phyloP scores from a whole-genome alignment of 2,329 filamentous ascomycete genomes.

The Pyrenochaeta sp. region DNA sequence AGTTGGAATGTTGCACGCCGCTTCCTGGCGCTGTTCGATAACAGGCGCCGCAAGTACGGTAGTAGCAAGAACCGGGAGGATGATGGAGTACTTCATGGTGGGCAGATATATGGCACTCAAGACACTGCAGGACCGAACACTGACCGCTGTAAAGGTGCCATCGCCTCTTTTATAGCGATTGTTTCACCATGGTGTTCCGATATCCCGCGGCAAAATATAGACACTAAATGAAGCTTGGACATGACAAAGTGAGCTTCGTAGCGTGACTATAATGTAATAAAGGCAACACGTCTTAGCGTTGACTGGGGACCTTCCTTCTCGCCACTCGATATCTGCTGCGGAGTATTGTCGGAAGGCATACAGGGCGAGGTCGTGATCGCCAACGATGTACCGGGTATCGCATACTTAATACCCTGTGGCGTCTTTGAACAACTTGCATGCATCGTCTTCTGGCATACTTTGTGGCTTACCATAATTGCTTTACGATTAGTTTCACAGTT shows the following conservation, averaged over 20 bases:
- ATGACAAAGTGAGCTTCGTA: conserved; percentile 31
- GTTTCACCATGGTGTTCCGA: conserved; percentile 16
- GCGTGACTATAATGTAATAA: conserved; percentile 41
- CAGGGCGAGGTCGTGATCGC: background rate
- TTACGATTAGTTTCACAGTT: background rate
- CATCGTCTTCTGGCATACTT: background rate
- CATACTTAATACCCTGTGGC: background rate
- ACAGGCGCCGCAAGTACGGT: conserved; percentile 40
- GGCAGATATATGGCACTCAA: conserved; percentile 7
- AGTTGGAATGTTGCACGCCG: conserved; percentile 39
- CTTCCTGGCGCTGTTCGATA: conserved; percentile 40
- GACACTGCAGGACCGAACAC: conserved; percentile 14
- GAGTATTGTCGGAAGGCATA: conserved; percentile 7
- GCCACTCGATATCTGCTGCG: conserved; percentile 10
- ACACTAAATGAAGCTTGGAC: conserved; percentile 33
- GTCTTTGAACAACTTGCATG: background rate
- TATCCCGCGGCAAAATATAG: conserved; percentile 34
- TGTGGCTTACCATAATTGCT: background rate
- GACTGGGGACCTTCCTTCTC: conserved; percentile 8
- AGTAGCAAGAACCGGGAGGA: conserved; percentile 40
- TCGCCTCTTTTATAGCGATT: conserved; percentile 21
- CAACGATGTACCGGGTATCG: background rate
- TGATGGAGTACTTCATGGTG: conserved; percentile 45
- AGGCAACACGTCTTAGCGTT: conserved; percentile 34
- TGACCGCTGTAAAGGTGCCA: conserved; percentile 2